Base-by-base conservation (phyloP, 108 stramenopile genomes). In the Skeletonema menzelii region DNA sequence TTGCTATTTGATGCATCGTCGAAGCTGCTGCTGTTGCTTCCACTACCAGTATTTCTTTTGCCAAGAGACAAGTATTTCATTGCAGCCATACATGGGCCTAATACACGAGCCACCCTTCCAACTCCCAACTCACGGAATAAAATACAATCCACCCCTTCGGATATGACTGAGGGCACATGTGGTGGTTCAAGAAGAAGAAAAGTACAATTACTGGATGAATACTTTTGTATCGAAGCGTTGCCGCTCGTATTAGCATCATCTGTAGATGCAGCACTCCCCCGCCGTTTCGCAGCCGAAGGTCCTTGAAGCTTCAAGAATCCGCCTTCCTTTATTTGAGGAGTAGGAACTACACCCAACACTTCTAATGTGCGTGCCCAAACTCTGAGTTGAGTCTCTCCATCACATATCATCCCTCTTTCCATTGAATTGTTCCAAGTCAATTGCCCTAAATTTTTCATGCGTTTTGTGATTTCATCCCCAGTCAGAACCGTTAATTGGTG, bases 291-390 rank as follows among this genome's bases (percentile, higher is more conserved):
- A 17, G 69, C 8, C 17, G 56, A 35, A 6, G 59, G 26, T n/a
- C 40, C 40, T n/a, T 42, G 40, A 42, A 5, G 3, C 6, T 46
- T 31, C 12, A 56, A 26, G 27, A 67, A 65, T 72, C 61, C 56
- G 6, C 55, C 55, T 34, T 59, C 30, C 27, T 11, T 79, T 72
- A 46, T 80, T 63, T 24, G 77, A 76, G 26, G 80, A n/a, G 34
- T 71, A 53, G 56, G 69, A 31, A 66, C 49, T 31, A 38, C 85
- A 8, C 83, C 79, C 56, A 87, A 35, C 11, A 75, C 44, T 46
- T 90, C 84, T 59, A 93, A 76, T 27, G 89, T 49, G 15, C 89
- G 77, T 26, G 85, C 80, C 93, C 93, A 94, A 10, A 92, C 89
- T 59, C 83, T 81, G n/a, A 85, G 65, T 80, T 94, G 93, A 44